Evolutionary conservation across 208 protist genomes (phyloP).

Genomic region (Acanthamoeba culbertsoni): DNA sequence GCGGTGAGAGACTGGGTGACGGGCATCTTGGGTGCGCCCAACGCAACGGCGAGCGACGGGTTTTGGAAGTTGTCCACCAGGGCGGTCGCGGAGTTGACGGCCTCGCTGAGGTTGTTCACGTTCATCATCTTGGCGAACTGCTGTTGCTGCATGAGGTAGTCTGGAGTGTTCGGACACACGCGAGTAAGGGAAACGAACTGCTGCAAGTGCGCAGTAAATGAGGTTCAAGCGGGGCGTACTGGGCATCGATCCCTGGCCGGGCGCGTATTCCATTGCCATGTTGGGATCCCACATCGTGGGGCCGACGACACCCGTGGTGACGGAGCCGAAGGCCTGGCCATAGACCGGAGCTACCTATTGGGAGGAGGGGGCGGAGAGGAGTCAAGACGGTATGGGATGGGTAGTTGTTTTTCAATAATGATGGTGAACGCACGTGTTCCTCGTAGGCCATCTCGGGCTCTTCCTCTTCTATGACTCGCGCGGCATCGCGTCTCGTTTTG

Average conservation of each 20-base stretch:
- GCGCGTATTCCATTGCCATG: background rate
- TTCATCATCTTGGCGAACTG: constrained; percentile 31
- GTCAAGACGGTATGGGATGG: background rate
- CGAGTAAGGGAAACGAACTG: too few relatives aligned
- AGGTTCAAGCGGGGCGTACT: background rate
- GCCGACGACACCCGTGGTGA: background rate
- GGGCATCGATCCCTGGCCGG: background rate
- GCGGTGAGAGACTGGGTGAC: constrained; percentile 5
- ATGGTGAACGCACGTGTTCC: constrained; percentile 18
- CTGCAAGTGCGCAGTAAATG: background rate
- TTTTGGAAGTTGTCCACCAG: background rate
- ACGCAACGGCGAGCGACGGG: background rate
- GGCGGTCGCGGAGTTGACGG: background rate
- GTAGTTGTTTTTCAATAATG: background rate
- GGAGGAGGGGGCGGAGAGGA: background rate
- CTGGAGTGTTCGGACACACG: background rate
- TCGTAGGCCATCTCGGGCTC: constrained; percentile 18
- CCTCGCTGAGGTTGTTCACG: background rate
- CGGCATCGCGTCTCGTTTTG: constrained; percentile 38
- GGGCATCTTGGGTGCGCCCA: constrained; percentile 28
- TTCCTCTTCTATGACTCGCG: constrained; percentile 37
- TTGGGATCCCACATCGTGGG: background rate
- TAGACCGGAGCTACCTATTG: background rate
- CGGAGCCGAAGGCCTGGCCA: background rate
- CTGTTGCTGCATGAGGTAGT: constrained; percentile 28